Percentiles rank a stretch among this genome's conserved stretches.
These are phyloP conservation scores for Phoma herbarum DNA, from an alignment of 2,329 filamentous ascomycete species.

Conservation along the genomic window DNA sequence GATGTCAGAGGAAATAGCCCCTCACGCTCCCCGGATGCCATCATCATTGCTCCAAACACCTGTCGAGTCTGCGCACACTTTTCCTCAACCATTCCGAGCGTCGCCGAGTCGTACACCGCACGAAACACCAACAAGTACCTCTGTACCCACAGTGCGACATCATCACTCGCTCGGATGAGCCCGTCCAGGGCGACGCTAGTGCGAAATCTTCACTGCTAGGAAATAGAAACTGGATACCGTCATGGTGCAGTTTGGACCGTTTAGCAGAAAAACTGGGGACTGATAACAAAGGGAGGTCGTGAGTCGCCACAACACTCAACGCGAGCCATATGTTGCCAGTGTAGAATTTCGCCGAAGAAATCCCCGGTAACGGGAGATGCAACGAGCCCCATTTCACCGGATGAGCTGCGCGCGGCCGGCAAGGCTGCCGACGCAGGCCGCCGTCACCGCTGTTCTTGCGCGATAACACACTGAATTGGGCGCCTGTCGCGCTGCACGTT, in stretches of 20 bases:
- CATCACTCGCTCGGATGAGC: constrained; percentile 31
- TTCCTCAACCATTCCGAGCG: constrained; percentile 34
- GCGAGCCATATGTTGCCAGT: constrained; percentile 14
- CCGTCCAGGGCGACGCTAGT: constrained; percentile 32
- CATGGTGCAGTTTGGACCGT: constrained; percentile 33
- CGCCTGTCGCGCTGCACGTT: constrained; percentile 9
- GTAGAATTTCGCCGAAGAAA: constrained; percentile 30
- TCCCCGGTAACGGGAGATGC: constrained; percentile 18
- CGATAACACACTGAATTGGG: constrained; percentile 3
- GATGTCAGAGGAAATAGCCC: constrained; percentile 14
- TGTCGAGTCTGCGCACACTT: constrained; percentile 26
- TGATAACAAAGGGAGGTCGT: constrained; percentile 30
- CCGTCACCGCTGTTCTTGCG: constrained; percentile 19
- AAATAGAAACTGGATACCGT: constrained; percentile 40
- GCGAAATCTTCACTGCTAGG: constrained; percentile 37
- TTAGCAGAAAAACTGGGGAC: constrained; percentile 34
- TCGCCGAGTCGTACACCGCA: constrained; percentile 32
- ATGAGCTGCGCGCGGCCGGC: constrained; percentile 35
- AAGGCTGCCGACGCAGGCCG: constrained; percentile 30
- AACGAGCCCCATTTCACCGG: constrained; percentile 33
- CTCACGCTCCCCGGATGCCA: constrained; percentile 29
- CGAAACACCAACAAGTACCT: constrained; percentile 38
- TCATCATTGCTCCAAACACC: constrained; percentile 31
- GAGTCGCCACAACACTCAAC: constrained; percentile 35
- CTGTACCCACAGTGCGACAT: constrained; percentile 42